These are phyloP conservation scores for Podila epicladia DNA, from an alignment of 192 early-diverging fungal genomes.

Conservation along the genomic window DNA sequence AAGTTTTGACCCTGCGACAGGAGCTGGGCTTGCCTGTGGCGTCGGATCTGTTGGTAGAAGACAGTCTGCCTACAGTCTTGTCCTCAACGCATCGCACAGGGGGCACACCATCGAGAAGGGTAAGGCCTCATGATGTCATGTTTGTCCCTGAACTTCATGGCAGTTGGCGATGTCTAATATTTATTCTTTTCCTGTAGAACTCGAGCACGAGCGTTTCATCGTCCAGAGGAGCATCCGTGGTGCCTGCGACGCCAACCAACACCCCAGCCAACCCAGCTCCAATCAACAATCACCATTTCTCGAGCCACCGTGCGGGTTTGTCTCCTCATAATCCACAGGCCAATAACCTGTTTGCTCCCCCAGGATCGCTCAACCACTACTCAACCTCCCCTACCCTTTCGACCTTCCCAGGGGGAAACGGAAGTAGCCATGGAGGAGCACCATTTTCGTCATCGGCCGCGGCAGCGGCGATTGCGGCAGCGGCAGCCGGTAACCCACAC, in stretches of 20 bases:
- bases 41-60: slow-evolving; percentile 37
- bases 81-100: slow-evolving; percentile 46
- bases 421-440: slow-evolving; percentile 5
- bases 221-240: slow-evolving; percentile 19
- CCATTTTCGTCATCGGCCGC: slow-evolving; percentile 20
- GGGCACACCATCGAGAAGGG: slow-evolving; percentile 42
- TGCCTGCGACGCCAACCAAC: slow-evolving; percentile 47
- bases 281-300: slow-evolving; percentile 34
- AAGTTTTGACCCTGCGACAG: slow-evolving; percentile 42
- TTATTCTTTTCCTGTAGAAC: slow-evolving; percentile 10
- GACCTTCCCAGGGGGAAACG: slow-evolving; percentile 24
- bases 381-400: slow-evolving; percentile 39
- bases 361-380: slow-evolving; percentile 15
- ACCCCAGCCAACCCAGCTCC: slow-evolving; percentile 47
- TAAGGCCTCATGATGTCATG: slow-evolving; percentile 7
- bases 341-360: slow-evolving; percentile 10
- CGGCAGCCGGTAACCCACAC: slow-evolving; percentile 7
- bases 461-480: slow-evolving; percentile 7
- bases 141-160: neutral
- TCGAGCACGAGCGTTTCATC: slow-evolving; percentile 46
- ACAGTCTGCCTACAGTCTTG: slow-evolving; percentile 28
- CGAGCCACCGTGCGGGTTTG: slow-evolving; percentile 25
- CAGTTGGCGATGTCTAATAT: neutral
- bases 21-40: slow-evolving; percentile 39
- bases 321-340: slow-evolving; percentile 22